These are phyloP conservation scores for Aspergillus egyptiacus DNA, from an alignment of 495 filamentous ascomycete genomes.

Conservation along the genomic window DNA sequence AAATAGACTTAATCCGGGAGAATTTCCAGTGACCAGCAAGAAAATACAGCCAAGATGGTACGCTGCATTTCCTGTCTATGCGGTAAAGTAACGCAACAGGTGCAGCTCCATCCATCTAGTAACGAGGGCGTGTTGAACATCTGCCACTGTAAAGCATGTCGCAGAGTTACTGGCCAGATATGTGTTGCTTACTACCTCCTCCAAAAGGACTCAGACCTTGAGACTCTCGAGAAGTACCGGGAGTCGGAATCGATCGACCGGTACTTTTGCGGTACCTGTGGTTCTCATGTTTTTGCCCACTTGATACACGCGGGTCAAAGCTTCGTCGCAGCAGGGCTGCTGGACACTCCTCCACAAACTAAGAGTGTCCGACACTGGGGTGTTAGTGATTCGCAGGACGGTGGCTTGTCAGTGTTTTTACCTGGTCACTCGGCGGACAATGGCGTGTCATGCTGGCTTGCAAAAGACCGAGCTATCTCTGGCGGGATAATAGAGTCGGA, in stretches of 20 bases:
- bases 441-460: slow-evolving; percentile 18
- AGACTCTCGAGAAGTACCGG: slow-evolving; percentile 43
- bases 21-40: too few species aligned
- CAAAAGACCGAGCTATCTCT: slow-evolving; percentile 12
- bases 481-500: background rate
- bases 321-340: slow-evolving; percentile 41
- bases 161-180: slow-evolving; percentile 52
- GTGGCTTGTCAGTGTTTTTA: slow-evolving; percentile 52
- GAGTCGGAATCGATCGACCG: slow-evolving; percentile 44
- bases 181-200: slow-evolving; percentile 48
- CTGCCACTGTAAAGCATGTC: slow-evolving; percentile 63
- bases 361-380: slow-evolving; percentile 42
- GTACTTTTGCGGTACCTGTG: slow-evolving; percentile 66
- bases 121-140: slow-evolving; percentile 36
- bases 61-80: slow-evolving; percentile 53
- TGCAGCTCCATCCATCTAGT: slow-evolving; percentile 29
- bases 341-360: slow-evolving; percentile 29
- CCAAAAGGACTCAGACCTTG: slow-evolving; percentile 26
- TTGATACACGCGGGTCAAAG: slow-evolving; percentile 27
- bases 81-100: slow-evolving; percentile 36
- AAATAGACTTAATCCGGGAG: too few species aligned
- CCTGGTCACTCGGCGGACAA: slow-evolving; percentile 12
- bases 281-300: slow-evolving; percentile 53
- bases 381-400: slow-evolving; percentile 48
- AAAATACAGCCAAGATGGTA: slow-evolving; percentile 11